A percentile compares a stretch with the other conserved stretches of the same genome.
Conservation (phyloP, 495 filamentous ascomycete species). For the Usnea hakonensis region DNA sequence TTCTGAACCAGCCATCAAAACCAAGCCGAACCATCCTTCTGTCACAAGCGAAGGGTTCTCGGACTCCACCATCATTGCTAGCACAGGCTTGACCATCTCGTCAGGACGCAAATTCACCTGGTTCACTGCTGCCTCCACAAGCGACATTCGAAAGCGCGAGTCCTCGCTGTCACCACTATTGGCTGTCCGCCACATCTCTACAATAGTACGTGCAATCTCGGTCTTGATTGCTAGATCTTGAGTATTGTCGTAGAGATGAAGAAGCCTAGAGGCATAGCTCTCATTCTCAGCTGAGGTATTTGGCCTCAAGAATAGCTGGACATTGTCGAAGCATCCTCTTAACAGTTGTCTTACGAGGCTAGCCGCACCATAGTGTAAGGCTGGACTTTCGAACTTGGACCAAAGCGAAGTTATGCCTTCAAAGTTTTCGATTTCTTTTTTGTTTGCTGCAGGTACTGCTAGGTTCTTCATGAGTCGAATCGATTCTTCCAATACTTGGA, state of each 20-base stretch:
- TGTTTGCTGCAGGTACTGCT: slow-evolving; percentile 59
- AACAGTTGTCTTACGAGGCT: slow-evolving; percentile 57
- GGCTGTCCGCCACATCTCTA: slow-evolving; percentile 53
- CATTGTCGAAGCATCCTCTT: slow-evolving; percentile 49
- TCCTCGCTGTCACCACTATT: slow-evolving; percentile 35
- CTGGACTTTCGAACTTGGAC: slow-evolving; percentile 42
- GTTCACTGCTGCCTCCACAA: neutral
- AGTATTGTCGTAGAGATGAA: slow-evolving; percentile 49
- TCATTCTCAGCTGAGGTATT: slow-evolving; percentile 17
- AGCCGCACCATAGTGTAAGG: slow-evolving; percentile 6
- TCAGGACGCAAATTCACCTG: slow-evolving; percentile 33
- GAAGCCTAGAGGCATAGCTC: slow-evolving; percentile 41
- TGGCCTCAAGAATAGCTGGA: slow-evolving; percentile 34
- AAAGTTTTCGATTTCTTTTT: slow-evolving; percentile 49
- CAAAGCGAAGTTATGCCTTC: slow-evolving; percentile 56
- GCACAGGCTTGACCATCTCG: slow-evolving; percentile 44
- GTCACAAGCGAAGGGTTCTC: slow-evolving; percentile 62
- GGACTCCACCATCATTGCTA: slow-evolving; percentile 46
- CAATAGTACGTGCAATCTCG: slow-evolving; percentile 61
- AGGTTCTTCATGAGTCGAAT: slow-evolving; percentile 77
- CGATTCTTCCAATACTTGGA: slow-evolving; percentile 55
- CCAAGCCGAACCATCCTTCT: slow-evolving; percentile 68
- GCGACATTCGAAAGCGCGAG: too few relatives aligned
- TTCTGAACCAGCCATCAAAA: slow-evolving; percentile 52
- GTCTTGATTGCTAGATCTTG: slow-evolving; percentile 60